A percentile compares a stretch with the other conserved stretches of the same genome.
phyloP scores from a whole-genome alignment of 305 asterid genomes.

The Fraxinus platypoda region DNA sequence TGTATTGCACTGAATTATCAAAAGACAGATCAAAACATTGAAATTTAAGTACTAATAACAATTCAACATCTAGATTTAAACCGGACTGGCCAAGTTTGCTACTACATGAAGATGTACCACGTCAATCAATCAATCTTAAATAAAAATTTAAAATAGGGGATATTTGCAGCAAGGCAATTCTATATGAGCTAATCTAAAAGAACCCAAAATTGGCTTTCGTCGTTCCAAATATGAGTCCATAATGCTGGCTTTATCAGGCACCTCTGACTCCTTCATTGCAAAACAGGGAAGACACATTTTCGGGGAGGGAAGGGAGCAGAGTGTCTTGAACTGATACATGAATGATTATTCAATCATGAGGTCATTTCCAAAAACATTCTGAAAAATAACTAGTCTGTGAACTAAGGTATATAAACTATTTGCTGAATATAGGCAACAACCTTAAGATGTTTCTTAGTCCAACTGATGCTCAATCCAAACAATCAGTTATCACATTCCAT shows the following conservation, averaged over 20 bases:
- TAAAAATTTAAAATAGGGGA: neutral
- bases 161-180: neutral
- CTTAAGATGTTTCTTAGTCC: neutral
- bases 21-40: neutral
- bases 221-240: neutral
- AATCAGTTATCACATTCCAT: neutral
- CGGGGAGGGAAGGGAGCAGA: neutral
- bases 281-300: neutral
- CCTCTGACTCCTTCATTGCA: neutral
- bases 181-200: neutral
- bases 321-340: neutral
- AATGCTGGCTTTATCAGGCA: neutral
- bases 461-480: slow-evolving; percentile 1
- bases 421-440: neutral
- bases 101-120: neutral
- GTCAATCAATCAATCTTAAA: neutral
- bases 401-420: neutral
- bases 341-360: neutral
- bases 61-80: neutral
- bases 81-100: neutral
- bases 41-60: neutral
- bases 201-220: neutral
- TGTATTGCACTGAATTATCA: neutral
- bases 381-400: neutral
- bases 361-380: neutral